Evolutionary conservation across 2,329 filamentous ascomycete species (phyloP), one percentile per base, ranked within the genome.

Genomic region (Aspergillus sclerotialis): DNA sequence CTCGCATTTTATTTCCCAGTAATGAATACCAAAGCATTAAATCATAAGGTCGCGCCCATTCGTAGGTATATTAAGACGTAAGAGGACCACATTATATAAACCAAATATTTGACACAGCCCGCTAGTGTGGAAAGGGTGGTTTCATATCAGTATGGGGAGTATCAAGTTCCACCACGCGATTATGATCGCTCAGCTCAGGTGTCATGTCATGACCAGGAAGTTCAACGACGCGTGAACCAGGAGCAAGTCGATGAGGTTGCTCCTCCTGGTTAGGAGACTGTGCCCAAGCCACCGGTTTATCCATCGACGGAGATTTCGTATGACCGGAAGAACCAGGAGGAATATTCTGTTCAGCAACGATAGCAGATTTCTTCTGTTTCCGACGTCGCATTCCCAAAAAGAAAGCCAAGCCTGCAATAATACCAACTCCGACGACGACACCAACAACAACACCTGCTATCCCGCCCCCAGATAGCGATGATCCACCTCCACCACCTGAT

Each of bases 391-490:
- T 23, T 12, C 39, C 36, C 10, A 39, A 19, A 11, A 24, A 36
- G 30, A 39, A 42, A 17, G 21, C 35, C 18, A 33, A 26, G 8
- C 21, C 26, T 16, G 33, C 35, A 9, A 39, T 27, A n/a, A 36
- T 11, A 8, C 23, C 33, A 10, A 34, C 16, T 4, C 29, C 36
- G 3, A 21, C 33, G 13, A 34, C 18, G 10, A 30, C 32, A 10
- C 36, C 39, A 27, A 42, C 26, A 13, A 30, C 33, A 18, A 42
- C 36, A 8, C 36, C 33, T 3, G 33, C 33, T 9, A 42, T 42
- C 9, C 25, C 39, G 12, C 39, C 35, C 7, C 26, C 26, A 5
- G 35, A 36, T 19, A 41, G 24, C 4, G 15, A 4, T 3, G 23
- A 7, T 6, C 19, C 19, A 23, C 10, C 10, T 6, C 19, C 19